A percentile compares a stretch with the other conserved stretches of the same genome.
Evolutionary conservation across 2,329 filamentous ascomycete genomes (phyloP).

Genomic region (Teratosphaeria viscida): DNA sequence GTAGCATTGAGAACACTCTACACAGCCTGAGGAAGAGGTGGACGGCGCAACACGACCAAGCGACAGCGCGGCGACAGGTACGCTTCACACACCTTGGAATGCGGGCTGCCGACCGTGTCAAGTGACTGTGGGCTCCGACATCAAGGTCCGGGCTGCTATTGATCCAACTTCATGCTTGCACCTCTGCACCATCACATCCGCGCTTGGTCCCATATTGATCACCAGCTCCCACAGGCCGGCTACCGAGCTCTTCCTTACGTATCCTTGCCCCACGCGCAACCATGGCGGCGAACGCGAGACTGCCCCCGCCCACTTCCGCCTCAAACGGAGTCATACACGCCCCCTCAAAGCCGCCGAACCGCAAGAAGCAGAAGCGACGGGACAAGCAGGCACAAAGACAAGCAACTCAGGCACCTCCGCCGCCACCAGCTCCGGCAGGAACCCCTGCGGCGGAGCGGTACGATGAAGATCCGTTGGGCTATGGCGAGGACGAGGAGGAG

Average conservation of each 20-base stretch:
- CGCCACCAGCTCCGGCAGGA: constrained; percentile 4
- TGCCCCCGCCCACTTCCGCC: constrained; percentile 8
- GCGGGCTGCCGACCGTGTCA: neutral
- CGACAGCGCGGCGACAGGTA: neutral
- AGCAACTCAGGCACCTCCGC: constrained; percentile 28
- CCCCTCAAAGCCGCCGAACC: constrained; percentile 50
- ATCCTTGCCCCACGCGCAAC: neutral
- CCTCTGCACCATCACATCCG: neutral
- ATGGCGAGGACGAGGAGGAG: constrained; percentile 33
- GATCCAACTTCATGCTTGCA: neutral
- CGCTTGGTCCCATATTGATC: neutral
- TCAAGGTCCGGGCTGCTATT: neutral
- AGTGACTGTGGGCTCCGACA: neutral
- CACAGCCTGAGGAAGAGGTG: neutral
- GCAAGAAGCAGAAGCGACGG: constrained; percentile 90
- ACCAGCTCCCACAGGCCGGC: neutral
- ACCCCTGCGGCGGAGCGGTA: constrained; percentile 28
- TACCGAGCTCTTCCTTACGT: neutral
- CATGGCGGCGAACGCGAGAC: constrained; percentile 19
- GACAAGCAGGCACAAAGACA: constrained; percentile 70
- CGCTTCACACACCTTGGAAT: neutral
- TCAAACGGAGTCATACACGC: constrained; percentile 31
- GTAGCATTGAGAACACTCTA: neutral
- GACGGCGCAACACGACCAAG: neutral
- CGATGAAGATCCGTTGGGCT: constrained; percentile 30